Base-by-base conservation (phyloP, 148 eudicot species). In the Amaranthus cruentus region DNA sequence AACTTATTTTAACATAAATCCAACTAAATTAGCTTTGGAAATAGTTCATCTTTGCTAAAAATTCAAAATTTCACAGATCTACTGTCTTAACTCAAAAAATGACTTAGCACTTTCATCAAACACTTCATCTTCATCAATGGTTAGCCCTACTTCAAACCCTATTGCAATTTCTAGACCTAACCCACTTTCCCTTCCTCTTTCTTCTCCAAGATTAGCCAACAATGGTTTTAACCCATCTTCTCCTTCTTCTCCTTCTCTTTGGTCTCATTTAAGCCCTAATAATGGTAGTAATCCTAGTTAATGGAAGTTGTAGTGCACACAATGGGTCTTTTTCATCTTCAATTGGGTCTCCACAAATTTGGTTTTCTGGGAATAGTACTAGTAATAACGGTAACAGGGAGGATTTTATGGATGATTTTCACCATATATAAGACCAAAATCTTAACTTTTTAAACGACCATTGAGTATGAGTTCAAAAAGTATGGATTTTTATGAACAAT, bases 251-350 rank as follows among this genome's bases (percentile, higher is more conserved):
- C 85, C 96, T 4, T 81, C 84, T 0, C 28, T 81, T 18, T 91
- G 92, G 91, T 79, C 90, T 11, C 82, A 81, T 9, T 18, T 76
- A 15, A 87, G 83, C 69, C 91, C 91, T 8, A 81, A 78, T 46
- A 54, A 61, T 49, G 49, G 3, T n/a, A 69, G 76, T 6, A 43
- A 62, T 44, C 77, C 38, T 28, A 2, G 87, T 89, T 1, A 87
- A 90, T 52, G 86, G 87, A 9, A 54, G 43, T 46, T 42, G 28
- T 9, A 66, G 9, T 7, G 14, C 2, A 5, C 67, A 66, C 44
- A 42, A 79, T 43, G 84, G 85, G 71, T 81, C 76, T 62, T 81
- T 79, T 7, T 72, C 83, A 6, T 61, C 87, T 2, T 59, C 84
- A 3, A 61, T 65, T 69, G 57, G 71, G 47, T 81, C 84, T 8